phyloP scores from a whole-genome alignment of 2,329 filamentous ascomycete genomes.

The Meredithiella fracta region DNA sequence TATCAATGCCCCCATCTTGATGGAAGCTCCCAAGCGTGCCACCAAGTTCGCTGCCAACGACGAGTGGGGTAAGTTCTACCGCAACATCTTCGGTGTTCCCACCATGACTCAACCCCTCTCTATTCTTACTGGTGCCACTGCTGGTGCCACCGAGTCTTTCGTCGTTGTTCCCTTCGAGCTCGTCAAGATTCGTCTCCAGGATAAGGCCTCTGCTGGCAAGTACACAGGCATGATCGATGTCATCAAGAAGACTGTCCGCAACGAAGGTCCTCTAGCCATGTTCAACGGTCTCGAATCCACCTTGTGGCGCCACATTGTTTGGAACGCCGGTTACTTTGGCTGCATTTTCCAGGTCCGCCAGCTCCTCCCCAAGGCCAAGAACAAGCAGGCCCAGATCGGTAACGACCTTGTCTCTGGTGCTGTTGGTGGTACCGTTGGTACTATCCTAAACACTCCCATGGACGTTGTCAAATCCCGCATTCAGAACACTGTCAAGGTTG shows the following conservation, averaged over 20 bases:
- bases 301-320: constrained; percentile 77
- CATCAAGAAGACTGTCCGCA: constrained; percentile 62
- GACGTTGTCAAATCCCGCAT: constrained; percentile 97
- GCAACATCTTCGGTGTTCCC: constrained; percentile 62
- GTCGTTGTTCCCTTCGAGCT: constrained; percentile 97
- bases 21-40: constrained; percentile 87
- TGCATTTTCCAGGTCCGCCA: constrained; percentile 94
- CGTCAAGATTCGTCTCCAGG: constrained; percentile 95
- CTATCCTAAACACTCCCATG: constrained; percentile 85
- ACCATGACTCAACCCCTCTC: constrained; percentile 90
- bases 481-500: constrained; percentile 74
- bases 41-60: constrained; percentile 99
- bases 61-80: constrained; percentile 92
- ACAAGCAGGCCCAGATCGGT: constrained; percentile 62
- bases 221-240: constrained; percentile 72
- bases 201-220: constrained; percentile 80
- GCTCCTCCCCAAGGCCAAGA: constrained; percentile 63
- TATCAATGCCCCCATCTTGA: constrained; percentile 87
- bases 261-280: constrained; percentile 71
- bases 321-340: constrained; percentile 95
- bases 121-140: constrained; percentile 81
- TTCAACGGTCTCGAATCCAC: constrained; percentile 97
- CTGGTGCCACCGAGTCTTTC: constrained; percentile 88
- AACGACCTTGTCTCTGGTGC: constrained; percentile 81
- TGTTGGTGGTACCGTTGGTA: constrained; percentile 75